Evolutionary conservation across 106 monocot genomes (phyloP).

Genomic region (Acanthochlamys bracteata): DNA sequence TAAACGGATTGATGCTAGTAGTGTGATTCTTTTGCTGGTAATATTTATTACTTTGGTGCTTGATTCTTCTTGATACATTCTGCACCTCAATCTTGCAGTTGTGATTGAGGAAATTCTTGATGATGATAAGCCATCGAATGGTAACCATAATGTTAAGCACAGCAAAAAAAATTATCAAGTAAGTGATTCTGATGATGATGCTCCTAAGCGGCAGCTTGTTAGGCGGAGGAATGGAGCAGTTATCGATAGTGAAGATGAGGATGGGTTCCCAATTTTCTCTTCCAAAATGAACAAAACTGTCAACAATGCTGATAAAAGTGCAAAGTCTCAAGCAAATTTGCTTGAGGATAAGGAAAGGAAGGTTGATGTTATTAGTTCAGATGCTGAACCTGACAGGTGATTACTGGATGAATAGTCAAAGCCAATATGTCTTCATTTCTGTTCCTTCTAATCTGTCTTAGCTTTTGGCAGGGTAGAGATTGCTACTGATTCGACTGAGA

Average conservation of each 20-base stretch:
- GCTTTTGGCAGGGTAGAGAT: neutral
- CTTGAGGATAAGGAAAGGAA: slow-evolving; percentile 21
- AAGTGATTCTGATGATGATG: slow-evolving; percentile 41
- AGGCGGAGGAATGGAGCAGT: slow-evolving; percentile 10
- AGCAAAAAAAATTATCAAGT: slow-evolving; percentile 39
- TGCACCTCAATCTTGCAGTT: slow-evolving; percentile 32
- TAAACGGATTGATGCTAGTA: too few species aligned
- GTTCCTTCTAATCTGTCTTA: too few species aligned
- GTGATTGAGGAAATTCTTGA: slow-evolving; percentile 87
- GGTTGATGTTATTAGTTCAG: slow-evolving; percentile 9
- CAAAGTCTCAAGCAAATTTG: slow-evolving; percentile 15
- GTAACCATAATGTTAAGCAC: slow-evolving; percentile 15
- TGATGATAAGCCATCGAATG: slow-evolving; percentile 44
- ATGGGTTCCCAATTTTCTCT: slow-evolving; percentile 75
- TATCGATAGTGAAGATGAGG: slow-evolving; percentile 88
- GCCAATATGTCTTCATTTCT: too few species aligned
- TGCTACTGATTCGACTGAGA: slow-evolving; percentile 11
- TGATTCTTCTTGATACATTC: too few species aligned
- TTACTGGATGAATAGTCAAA: neutral
- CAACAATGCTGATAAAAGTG: slow-evolving; percentile 3
- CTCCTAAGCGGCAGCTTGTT: slow-evolving; percentile 32
- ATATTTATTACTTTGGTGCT: too few species aligned
- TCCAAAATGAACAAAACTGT: slow-evolving; percentile 17
- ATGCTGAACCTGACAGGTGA: slow-evolving; percentile 23
- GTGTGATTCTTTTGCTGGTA: too few species aligned